Evolutionary conservation across 163 green algal genomes (phyloP), one percentile per base, ranked within the genome.

Genomic region (Scenedesmus sp.): DNA sequence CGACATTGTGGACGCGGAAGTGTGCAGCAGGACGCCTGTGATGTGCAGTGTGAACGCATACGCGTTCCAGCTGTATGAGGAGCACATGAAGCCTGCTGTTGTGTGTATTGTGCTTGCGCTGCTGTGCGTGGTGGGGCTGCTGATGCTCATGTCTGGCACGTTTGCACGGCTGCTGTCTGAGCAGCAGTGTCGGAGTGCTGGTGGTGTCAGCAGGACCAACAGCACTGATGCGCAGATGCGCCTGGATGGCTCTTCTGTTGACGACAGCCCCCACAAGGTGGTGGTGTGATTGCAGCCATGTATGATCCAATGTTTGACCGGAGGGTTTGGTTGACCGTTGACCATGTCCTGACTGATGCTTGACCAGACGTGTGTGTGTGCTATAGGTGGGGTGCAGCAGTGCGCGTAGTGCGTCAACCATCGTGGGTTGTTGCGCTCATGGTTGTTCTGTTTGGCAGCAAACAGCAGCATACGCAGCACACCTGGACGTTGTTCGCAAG

Each of bases 1-100:
- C 43, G 42, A 90, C 49, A 85, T 90, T 30, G 33, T 13, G 20
- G 43, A 76, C 72, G 30, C 65, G 1, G 15, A 49, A 1, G 33
- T 40, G 16, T 90, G 85, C 72, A 33, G 53, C 4, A 20, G 15
- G 0, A 85, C 72, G 3, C 87, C 87, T 0, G 79, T 91, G 5
- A 91, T 91, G 87, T 87, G 87, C 37, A 81, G 53, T 42, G 72
- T 91, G 18, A 86, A 91, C 18, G 53, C 40, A 3, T 81, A 72
- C 20, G 87, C 87, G 9, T 81, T 59, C 44, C 2, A 15, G 13
- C 42, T 91, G 37, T 91, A 87, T 37, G 20, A 87, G 37, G 1
- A 43, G 51, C 78, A 91, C 43, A 91, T 91, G 87, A 46, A 37
- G 76, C 87, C 87, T 26, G 87, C 87, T 30, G 40, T 91, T 30